Evolutionary conservation across 2,329 filamentous ascomycete genomes (phyloP), one percentile per base, ranked within the genome.

Genomic region (Metarhizium humberi): DNA sequence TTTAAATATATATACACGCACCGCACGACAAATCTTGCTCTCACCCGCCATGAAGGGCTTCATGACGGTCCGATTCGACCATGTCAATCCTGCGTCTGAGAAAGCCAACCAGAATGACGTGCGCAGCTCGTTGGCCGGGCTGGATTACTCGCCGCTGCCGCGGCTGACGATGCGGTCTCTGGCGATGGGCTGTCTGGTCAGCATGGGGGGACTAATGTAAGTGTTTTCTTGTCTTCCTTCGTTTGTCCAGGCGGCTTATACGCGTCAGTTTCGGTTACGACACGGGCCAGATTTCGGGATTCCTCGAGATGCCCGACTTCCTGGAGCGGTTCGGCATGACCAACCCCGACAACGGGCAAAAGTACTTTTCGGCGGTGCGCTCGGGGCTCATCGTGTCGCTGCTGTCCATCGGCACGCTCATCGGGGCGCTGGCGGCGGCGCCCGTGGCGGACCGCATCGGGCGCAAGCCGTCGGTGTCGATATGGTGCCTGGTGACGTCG

Each of bases 401-500:
- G 7, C 71, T 82, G 11, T 81, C 78, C 16, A 82, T 84, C 55
- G 81, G 81, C 48, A 83, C 80, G 1, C 73, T 86, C 4, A 69
- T 85, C 46, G 84, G 84, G 29, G 81, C 82, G 6, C 68, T 87
- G 0, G 61, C 75, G 30, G 78, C 77, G n/a, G 83, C 83, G 0
- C 81, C 80, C 3, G 71, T 88, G 13, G 80, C 84, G n/a, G 85
- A 88, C 62, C 75, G 70, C 16, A 74, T 88, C 52, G 86, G 86
- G 20, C 81, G 86, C 51, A 78, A 80, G 48, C 72, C 77, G 49
- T 82, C 81, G 38, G 87, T 89, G 56, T 79, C 80, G 2, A 71
- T 79, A 54, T 85, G 82, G 71, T 79, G 78, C 56, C 68, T 83
- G 55, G 73, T 87, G 52, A 82, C 82, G 60, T 80, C 79, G 42